Evolutionary conservation across 371 early-diverging fungal species (phyloP).

Genomic region (Rhizomucor miehei): DNA sequence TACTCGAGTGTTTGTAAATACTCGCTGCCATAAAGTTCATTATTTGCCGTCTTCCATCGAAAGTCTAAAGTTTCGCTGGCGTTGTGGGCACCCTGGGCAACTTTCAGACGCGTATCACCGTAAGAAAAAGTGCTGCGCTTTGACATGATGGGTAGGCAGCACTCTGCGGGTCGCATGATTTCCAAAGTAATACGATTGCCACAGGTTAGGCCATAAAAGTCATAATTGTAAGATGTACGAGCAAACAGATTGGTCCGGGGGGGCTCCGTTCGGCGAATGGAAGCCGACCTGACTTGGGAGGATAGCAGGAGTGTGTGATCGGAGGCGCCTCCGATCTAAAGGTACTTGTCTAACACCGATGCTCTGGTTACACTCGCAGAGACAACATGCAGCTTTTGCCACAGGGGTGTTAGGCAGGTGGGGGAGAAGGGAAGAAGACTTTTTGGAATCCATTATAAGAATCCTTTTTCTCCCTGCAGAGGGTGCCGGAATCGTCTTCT

Average conservation of each 20-base stretch:
- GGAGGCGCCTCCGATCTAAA: slow-evolving; percentile 6
- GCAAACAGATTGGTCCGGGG: background rate
- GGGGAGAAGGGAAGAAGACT: background rate
- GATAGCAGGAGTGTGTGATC: slow-evolving; percentile 5
- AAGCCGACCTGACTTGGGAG: background rate
- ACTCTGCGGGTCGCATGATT: too few relatives aligned
- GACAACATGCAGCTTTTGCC: slow-evolving; percentile 9
- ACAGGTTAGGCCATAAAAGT: slow-evolving; percentile 5
- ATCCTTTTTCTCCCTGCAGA: background rate
- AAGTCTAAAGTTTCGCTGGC: too few relatives aligned
- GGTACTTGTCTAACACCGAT: background rate
- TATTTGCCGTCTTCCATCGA: too few relatives aligned
- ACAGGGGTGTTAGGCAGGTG: slow-evolving; percentile 6
- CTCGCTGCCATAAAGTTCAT: too few relatives aligned
- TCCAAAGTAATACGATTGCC: background rate
- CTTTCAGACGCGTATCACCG: too few relatives aligned
- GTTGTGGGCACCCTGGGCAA: too few relatives aligned
- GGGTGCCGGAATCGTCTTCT: background rate
- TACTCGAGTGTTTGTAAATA: too few relatives aligned
- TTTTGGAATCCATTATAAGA: background rate
- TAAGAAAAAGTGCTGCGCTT: too few relatives aligned
- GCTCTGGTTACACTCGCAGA: slow-evolving; percentile 6
- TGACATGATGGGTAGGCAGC: too few relatives aligned
- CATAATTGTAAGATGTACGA: background rate
- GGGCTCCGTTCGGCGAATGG: slow-evolving; percentile 1